A percentile compares a stretch with the other conserved stretches of the same genome.
phyloP scores from a whole-genome alignment of 2,329 filamentous ascomycete genomes.

The Colletotrichum filicis region DNA sequence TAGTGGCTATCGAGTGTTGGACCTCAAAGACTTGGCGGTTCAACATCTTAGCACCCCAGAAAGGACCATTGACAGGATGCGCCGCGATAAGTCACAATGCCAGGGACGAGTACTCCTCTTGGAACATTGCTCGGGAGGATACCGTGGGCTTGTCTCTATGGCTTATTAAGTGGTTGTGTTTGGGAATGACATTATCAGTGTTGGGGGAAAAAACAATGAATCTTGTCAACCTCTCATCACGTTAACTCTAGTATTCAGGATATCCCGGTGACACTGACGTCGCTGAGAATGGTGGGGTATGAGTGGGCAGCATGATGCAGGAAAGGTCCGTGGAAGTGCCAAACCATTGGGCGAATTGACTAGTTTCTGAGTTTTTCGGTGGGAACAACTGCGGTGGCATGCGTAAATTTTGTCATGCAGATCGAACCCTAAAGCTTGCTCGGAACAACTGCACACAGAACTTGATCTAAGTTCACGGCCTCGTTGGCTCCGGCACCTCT shows the following conservation, averaged over 20 bases:
- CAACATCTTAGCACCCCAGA: no score
- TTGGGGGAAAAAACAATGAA: no score
- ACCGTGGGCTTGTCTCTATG: no score
- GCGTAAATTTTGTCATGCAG: constrained; percentile 2
- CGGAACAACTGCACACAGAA: constrained; percentile 4
- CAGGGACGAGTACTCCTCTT: no score
- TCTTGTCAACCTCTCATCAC: background rate
- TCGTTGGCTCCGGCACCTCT: background rate
- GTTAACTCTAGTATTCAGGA: background rate
- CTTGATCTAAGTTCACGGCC: background rate
- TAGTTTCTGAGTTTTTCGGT: constrained; percentile 1
- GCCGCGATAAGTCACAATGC: no score
- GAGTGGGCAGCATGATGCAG: background rate
- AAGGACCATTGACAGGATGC: no score
- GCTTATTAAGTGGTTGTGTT: no score
- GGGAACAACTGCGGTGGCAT: background rate
- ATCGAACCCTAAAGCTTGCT: constrained; percentile 1
- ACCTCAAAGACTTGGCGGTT: no score
- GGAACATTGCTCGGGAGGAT: no score
- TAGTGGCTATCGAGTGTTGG: no score
- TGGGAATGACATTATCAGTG: no score
- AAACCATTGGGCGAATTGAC: background rate
- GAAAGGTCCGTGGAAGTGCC: background rate
- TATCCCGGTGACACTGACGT: background rate
- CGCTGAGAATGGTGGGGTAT: background rate